Percentiles rank a stretch among this genome's conserved stretches.
phyloP scores from a whole-genome alignment of 805 yeast genomes.

The Schwanniomyces vanrijiae region DNA sequence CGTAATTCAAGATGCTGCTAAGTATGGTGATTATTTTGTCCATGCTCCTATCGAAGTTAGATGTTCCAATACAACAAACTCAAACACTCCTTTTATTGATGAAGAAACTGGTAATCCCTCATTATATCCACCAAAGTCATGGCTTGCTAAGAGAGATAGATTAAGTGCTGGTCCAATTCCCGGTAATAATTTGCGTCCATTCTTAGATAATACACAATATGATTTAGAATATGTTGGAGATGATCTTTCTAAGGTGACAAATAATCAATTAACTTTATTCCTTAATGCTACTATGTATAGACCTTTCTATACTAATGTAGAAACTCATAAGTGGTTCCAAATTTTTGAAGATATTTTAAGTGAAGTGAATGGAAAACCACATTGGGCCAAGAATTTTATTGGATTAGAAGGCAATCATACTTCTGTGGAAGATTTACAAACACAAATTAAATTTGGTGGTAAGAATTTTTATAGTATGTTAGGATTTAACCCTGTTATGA shows the following conservation, averaged over 20 bases:
- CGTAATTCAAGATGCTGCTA: conserved; percentile 61
- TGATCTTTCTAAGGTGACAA: conserved; percentile 49
- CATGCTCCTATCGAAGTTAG: conserved; percentile 96
- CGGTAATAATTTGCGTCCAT: conserved; percentile 83
- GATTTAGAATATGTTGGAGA: conserved; percentile 52
- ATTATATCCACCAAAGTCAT: conserved; percentile 44
- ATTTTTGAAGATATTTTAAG: conserved; percentile 77
- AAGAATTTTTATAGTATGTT: conserved; percentile 68
- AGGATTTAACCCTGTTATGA: conserved; percentile 70
- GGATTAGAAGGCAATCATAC: conserved; percentile 49
- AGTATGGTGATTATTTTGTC: conserved; percentile 66
- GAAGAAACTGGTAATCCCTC: conserved; percentile 36
- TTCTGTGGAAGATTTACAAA: conserved; percentile 35
- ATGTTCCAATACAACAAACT: conserved; percentile 78
- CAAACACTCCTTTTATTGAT: conserved; percentile 34
- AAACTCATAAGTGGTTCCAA: conserved; percentile 77
- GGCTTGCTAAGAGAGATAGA: conserved; percentile 50
- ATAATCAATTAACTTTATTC: conserved; percentile 79
- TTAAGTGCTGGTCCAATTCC: conserved; percentile 74
- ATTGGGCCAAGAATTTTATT: conserved; percentile 96
- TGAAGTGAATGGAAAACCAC: conserved; percentile 89
- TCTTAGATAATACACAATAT: conserved; percentile 74
- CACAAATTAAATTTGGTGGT: conserved; percentile 40
- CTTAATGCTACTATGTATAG: conserved; percentile 94
- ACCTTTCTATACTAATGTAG: conserved; percentile 79